Evolutionary conservation across 2,329 filamentous ascomycete genomes (phyloP), one percentile per base, ranked within the genome.

Genomic region (Phialophora chinensis): DNA sequence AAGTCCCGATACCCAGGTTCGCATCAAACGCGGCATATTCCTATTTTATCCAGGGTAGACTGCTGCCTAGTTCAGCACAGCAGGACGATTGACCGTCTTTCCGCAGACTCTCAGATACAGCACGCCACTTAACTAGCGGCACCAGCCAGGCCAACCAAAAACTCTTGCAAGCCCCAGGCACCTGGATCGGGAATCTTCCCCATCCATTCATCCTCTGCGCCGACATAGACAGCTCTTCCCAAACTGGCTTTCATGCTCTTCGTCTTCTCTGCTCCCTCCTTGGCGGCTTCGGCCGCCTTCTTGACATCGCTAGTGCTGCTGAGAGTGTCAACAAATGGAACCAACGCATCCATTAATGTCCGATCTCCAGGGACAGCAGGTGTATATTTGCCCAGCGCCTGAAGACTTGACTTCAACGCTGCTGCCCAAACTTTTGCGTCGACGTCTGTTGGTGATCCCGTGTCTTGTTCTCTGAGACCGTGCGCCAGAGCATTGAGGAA

Each of bases 241-340:
- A 99, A 82, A 73, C 90, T 95, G 50, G 95, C 92, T 77, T 90
- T 88, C 93, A 99, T 97, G 27, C 90, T 91, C 82, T 93, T 96
- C 23, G 95, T 98, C 33, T 87, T 87, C 70, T 94, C 90, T 3
- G 93, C 90, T 0, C 90, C 95, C 55, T 88, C 83, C 69, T 86
- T 86, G 0, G 93, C 90, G 1, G 91, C 92, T 73, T 87, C 83
- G 0, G 92, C 92, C 7, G 95, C 93, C 75, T 88, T 83, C 71
- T 87, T 85, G 23, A 95, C 77, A 75, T 91, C 86, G 14, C 86
- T 87, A 0, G 88, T 88, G 74, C 85, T 79, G 6, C 80, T 83
- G 2, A 98, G 84, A 2, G 85, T 86, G 52, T 92, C 86, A 60
- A 96, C 89, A 76, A 98, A 99, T 1, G 95, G 95, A 69, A 91